Evolutionary conservation across 495 filamentous ascomycete species (phyloP), one percentile per base, ranked within the genome.

Genomic region (Friedmanniomyces endolithicus): DNA sequence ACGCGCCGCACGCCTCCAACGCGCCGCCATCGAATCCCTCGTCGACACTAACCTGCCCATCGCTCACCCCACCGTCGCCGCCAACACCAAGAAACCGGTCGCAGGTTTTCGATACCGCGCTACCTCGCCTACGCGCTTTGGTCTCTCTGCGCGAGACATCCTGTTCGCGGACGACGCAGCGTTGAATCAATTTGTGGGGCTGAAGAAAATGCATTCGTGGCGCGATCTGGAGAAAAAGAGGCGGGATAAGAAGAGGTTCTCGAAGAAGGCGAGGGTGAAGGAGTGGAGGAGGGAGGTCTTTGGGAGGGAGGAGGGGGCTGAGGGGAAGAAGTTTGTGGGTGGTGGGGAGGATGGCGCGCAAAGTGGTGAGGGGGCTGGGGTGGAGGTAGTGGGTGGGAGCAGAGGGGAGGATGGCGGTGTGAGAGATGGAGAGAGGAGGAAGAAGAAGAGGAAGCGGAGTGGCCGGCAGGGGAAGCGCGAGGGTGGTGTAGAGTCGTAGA

Each of bases 231-330:
- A 88, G 63, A 90, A 90, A 77, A 96, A 97, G 74, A 72, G 72
- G 55, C 83, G 82, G 61, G 92, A 98, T 64, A 82, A 82, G 71
- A 94, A 90, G 72, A 77, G 76, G 60, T 74, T 95, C 31, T 85
- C 86, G 55, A 97, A 96, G 79, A 96, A 96, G 70, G 87, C 86
- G 24, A 77, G 88, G 27, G 70, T 97, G 49, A 74, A 86, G 64
- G 76, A 96, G 70, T 97, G 92, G 92, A 79, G 92, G 53, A 83
- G 84, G 70, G 92, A 96, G 52, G 86, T 84, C 1, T 98, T 96
- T 74, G 92, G 92, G 2, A 74, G 78, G 60, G 83, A 80, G 64
- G 71, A 86, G 7, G 85, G 77, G 0, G 78, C 84, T 22, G 58
- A 23, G 14, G 12, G 20, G 39, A 14, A 44, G 39, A 7, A 43